Evolutionary conservation across 169 alveolate genomes (phyloP).

Genomic region (Plasmodium coatneyi): DNA sequence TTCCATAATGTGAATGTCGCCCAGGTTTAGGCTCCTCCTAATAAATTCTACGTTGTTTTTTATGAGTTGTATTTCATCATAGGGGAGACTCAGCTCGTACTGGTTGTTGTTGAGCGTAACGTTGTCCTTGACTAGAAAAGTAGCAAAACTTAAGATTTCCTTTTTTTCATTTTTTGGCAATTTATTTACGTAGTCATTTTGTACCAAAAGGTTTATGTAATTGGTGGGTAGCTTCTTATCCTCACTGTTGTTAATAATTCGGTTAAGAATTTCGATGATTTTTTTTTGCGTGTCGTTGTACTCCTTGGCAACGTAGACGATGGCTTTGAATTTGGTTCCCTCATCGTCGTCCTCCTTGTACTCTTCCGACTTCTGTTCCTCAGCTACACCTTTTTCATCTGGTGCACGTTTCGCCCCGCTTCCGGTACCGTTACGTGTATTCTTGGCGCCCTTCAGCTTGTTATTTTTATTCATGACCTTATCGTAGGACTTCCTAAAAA

Average conservation of each 20-base stretch:
- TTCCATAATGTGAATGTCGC: slow-evolving; percentile 79
- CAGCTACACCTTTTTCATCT: not conserved
- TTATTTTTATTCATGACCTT: slow-evolving; percentile 40
- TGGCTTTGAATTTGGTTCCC: slow-evolving; percentile 18
- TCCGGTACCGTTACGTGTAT: not conserved
- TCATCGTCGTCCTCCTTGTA: slow-evolving; percentile 63
- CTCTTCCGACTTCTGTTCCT: not conserved
- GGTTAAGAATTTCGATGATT: slow-evolving; percentile 69
- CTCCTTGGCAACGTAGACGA: slow-evolving; percentile 70
- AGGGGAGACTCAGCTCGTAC: slow-evolving; percentile 82
- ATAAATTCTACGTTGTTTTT: slow-evolving; percentile 70
- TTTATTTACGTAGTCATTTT: slow-evolving; percentile 76
- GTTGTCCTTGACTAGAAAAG: slow-evolving; percentile 87
- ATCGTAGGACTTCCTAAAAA: slow-evolving; percentile 66
- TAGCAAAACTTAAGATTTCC: slow-evolving; percentile 89
- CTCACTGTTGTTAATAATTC: slow-evolving; percentile 68
- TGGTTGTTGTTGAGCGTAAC: slow-evolving; percentile 84
- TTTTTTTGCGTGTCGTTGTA: slow-evolving; percentile 76
- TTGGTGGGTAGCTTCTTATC: slow-evolving; percentile 67
- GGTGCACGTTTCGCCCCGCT: not conserved
- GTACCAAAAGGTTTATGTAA: slow-evolving; percentile 73
- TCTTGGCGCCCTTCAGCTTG: not conserved
- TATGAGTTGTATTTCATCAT: slow-evolving; percentile 77
- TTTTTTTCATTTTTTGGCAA: slow-evolving; percentile 83
- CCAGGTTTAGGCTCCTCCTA: slow-evolving; percentile 31